A percentile compares a stretch with the other conserved stretches of the same genome.
Conservation (phyloP, 805 yeast genomes). For the Nakazawaea ernobii region DNA sequence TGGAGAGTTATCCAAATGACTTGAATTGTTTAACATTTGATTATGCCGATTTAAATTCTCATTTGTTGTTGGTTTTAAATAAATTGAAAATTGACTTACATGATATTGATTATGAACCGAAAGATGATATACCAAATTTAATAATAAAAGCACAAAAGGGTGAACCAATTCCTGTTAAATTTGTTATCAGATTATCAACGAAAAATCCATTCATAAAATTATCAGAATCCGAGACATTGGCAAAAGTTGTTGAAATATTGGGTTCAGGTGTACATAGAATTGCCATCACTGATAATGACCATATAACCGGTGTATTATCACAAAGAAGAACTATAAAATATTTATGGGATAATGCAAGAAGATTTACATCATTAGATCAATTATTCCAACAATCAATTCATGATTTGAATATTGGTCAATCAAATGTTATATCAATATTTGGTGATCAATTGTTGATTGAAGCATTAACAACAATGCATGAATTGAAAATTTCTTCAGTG, state of each 20-base stretch:
- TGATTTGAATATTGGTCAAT: constrained; percentile 69
- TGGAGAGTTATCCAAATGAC: constrained; percentile 48
- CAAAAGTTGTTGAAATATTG: constrained; percentile 74
- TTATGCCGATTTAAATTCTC: constrained; percentile 85
- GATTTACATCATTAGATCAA: constrained; percentile 77
- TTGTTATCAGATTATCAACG: constrained; percentile 77
- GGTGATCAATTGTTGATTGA: constrained; percentile 87
- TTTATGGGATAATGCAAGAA: constrained; percentile 88
- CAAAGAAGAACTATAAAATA: constrained; percentile 83
- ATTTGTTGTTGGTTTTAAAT: constrained; percentile 77
- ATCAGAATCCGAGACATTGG: constrained; percentile 60
- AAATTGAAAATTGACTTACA: constrained; percentile 42
- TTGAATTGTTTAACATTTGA: constrained; percentile 81
- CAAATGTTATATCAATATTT: constrained; percentile 68
- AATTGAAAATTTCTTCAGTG: constrained; percentile 76
- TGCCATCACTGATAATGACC: constrained; percentile 56
- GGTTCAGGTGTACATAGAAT: constrained; percentile 97
- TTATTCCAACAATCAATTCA: constrained; percentile 62
- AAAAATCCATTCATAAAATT: constrained; percentile 85
- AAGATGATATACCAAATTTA: constrained; percentile 34
- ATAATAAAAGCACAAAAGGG: constrained; percentile 72
- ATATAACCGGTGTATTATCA: constrained; percentile 78
- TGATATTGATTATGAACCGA: constrained; percentile 25
- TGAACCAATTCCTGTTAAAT: constrained; percentile 85
- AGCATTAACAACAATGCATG: constrained; percentile 81